Percentiles rank a stretch among this genome's conserved stretches.
phyloP scores from a whole-genome alignment of 2,329 filamentous ascomycete genomes.

The Neofusicoccum cordaticola region DNA sequence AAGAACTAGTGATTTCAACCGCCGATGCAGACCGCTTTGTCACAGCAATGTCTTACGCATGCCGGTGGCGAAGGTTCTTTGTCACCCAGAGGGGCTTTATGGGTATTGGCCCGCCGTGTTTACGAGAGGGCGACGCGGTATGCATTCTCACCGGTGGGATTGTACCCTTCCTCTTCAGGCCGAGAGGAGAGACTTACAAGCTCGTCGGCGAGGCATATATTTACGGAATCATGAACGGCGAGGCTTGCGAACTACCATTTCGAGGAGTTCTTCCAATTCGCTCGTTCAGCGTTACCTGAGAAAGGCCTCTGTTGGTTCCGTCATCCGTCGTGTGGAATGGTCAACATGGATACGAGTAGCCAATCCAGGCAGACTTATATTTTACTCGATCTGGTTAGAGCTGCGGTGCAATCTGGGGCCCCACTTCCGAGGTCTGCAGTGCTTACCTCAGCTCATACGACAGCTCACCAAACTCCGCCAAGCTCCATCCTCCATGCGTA shows the following conservation, averaged over 20 bases:
- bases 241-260: background rate
- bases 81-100: conserved; percentile 19
- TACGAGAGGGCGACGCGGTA: conserved; percentile 13
- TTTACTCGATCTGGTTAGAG: too few relatives aligned
- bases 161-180: conserved; percentile 20
- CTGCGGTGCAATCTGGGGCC: too few relatives aligned
- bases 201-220: conserved; percentile 22
- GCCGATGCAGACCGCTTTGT: background rate
- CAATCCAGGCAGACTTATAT: too few relatives aligned
- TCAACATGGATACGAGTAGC: too few relatives aligned
- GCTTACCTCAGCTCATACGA: too few relatives aligned
- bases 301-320: too few relatives aligned
- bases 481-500: too few relatives aligned
- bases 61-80: conserved; percentile 16
- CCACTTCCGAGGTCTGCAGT: too few relatives aligned
- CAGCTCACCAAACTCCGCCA: too few relatives aligned
- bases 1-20: background rate
- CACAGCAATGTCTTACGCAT: background rate
- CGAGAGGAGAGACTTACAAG: background rate
- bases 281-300: background rate
- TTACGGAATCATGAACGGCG: conserved; percentile 22
- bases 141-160: conserved; percentile 19
- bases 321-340: too few relatives aligned
- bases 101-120: conserved; percentile 18
- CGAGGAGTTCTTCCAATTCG: background rate